Conservation (phyloP, 495 filamentous ascomycete genomes). For the Penicillium pulvis region DNA sequence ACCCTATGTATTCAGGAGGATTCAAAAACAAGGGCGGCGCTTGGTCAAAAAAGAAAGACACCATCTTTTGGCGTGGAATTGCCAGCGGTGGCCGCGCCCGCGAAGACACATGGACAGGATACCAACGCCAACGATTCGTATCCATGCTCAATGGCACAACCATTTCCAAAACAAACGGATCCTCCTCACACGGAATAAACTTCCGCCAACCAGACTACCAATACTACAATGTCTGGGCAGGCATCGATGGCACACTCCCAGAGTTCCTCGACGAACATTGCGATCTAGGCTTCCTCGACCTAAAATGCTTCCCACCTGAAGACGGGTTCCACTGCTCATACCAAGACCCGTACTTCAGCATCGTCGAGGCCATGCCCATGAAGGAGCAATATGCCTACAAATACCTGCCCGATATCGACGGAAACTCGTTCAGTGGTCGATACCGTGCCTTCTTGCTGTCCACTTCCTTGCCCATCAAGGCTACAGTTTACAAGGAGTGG, state of each 20-base stretch:
- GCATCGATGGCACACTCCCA: background rate
- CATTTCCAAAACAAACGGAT: background rate
- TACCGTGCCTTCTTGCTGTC: slow-evolving; percentile 50
- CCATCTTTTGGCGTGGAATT: background rate
- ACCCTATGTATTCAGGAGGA: background rate
- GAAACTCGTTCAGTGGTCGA: slow-evolving; percentile 54
- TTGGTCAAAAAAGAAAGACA: background rate
- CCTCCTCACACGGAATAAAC: background rate
- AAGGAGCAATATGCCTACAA: slow-evolving; percentile 5
- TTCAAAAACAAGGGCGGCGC: background rate
- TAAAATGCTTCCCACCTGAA: background rate
- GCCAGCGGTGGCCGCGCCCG: background rate
- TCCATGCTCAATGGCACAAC: background rate
- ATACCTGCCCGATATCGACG: slow-evolving; percentile 54
- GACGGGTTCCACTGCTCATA: background rate
- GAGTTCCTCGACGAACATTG: background rate
- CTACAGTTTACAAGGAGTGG: slow-evolving; percentile 57
- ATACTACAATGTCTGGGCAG: background rate
- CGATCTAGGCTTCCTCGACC: background rate
- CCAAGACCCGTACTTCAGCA: background rate
- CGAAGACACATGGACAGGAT: background rate
- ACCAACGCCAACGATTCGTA: background rate
- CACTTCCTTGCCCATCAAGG: slow-evolving; percentile 46
- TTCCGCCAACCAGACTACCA: background rate
- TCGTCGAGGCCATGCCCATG: background rate